A percentile compares a stretch with the other conserved stretches of the same genome.
Conservation (phyloP, 163 green algal species). For the Chloroidium sp. region DNA sequence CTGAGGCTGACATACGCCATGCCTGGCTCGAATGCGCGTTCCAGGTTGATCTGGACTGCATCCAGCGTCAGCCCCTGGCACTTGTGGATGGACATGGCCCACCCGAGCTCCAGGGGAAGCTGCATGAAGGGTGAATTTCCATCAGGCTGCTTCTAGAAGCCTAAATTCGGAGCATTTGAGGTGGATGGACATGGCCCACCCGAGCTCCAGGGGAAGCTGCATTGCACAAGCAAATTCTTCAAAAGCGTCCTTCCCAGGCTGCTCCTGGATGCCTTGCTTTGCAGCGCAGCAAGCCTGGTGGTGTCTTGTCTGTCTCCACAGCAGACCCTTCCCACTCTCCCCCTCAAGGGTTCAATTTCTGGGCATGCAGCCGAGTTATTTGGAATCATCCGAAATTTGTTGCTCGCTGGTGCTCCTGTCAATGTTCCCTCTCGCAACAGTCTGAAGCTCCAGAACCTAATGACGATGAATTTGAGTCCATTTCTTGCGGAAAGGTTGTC, state of each 20-base stretch:
- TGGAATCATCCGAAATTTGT: too few relatives aligned
- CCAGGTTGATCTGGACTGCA: slow-evolving; percentile 24
- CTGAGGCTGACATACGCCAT: slow-evolving; percentile 76
- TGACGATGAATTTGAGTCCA: too few relatives aligned
- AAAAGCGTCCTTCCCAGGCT: neutral
- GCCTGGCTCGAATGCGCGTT: slow-evolving; percentile 56
- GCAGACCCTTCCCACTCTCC: too few relatives aligned
- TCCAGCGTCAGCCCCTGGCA: slow-evolving; percentile 20
- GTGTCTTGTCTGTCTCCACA: too few relatives aligned
- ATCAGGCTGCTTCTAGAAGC: neutral
- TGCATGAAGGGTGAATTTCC: neutral
- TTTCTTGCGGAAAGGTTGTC: too few relatives aligned
- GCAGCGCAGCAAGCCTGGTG: too few relatives aligned
- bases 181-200: slow-evolving; percentile 18
- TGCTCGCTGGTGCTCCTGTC: too few relatives aligned
- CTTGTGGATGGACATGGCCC: slow-evolving; percentile 21
- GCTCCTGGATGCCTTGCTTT: neutral
- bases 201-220: slow-evolving; percentile 13
- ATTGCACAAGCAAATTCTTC: neutral
- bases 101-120: slow-evolving; percentile 13
- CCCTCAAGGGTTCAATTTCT: too few relatives aligned
- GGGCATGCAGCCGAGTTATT: too few relatives aligned
- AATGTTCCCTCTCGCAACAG: too few relatives aligned
- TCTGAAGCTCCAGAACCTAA: too few relatives aligned
- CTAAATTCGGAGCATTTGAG: neutral